Evolutionary conservation across 805 yeast species (phyloP), one percentile per base, ranked within the genome.

Genomic region (Ogataea corticis): DNA sequence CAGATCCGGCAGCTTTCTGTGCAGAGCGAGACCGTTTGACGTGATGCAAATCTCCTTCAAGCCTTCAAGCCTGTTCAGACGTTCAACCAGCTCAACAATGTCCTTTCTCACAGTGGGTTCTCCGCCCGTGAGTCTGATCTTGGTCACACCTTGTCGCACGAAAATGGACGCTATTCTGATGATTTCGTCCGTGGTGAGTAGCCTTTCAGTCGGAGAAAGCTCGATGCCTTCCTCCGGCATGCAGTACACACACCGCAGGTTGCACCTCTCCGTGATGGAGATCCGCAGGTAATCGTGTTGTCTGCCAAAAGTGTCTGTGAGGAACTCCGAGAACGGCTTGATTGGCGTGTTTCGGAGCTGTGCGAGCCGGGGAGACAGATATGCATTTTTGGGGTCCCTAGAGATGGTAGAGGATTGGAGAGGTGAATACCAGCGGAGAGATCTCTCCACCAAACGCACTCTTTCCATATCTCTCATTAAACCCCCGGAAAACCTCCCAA

Each of bases 171-270:
- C 76, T 4, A 77, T 49, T 28, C 62, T 50, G 9, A 72, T 52
- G 34, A 77, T 76, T 52, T 77, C 82, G 29, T 65, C 67, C 0
- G 73, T 66, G 7, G 74, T 63, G 34, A 77, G 53, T 14, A 76
- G 58, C 10, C 70, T 52, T 3, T 66, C 68, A 2, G 62, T 55
- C 6, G 79, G 77, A 17, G 76, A 69, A 19, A 77, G 55, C n/a
- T 69, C 73, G 2, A 77, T 69, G 4, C 82, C 82, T 41, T 77
- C 78, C 44, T 75, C 79, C 0, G 82, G 82, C 82, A 77, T 77
- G 50, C 82, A 77, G 52, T 77, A 77, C 14, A 68, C 59, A 46
- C 77, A 72, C 19, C 71, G 49, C 16, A 76, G 54, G 50, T 76
- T 76, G 49, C 82, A 76, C 17, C 77, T 50, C 49, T 77, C 82